A percentile compares a stretch with the other conserved stretches of the same genome.
Conservation (phyloP, 176 grass and related monocot species). For the Themeda triandra region DNA sequence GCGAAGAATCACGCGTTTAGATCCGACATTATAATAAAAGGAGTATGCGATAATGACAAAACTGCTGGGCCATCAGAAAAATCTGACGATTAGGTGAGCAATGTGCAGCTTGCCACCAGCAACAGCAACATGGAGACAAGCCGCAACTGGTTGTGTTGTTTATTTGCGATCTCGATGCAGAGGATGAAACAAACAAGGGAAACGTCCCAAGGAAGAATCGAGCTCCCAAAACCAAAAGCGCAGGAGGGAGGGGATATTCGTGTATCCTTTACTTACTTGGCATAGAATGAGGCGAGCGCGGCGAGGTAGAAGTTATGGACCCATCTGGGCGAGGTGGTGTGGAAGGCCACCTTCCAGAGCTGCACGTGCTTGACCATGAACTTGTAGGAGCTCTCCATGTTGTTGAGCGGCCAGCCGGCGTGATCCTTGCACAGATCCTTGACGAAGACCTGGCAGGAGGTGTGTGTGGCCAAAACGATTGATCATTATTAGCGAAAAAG, state of each 20-base stretch:
- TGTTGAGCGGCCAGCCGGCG: slow-evolving; percentile 91
- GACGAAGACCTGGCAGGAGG: slow-evolving; percentile 61
- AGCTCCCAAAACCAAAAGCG: neutral
- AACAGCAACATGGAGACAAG: slow-evolving; percentile 24
- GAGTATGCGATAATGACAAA: slow-evolving; percentile 28
- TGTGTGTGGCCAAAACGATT: neutral
- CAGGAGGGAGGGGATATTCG: too few relatives aligned
- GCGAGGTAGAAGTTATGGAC: slow-evolving; percentile 89
- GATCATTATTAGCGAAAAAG: neutral
- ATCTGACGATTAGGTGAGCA: slow-evolving; percentile 6
- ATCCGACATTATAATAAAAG: slow-evolving; percentile 27
- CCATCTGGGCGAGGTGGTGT: slow-evolving; percentile 91
- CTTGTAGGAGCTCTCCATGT: slow-evolving; percentile 98
- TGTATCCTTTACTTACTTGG: slow-evolving; percentile 50
- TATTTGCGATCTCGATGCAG: slow-evolving; percentile 23
- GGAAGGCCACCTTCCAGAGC: slow-evolving; percentile 98
- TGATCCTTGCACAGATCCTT: slow-evolving; percentile 99
- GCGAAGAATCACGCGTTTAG: neutral
- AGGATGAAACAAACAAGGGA: slow-evolving; percentile 22
- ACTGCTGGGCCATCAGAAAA: slow-evolving; percentile 23
- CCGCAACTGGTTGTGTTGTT: neutral
- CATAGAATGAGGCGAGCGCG: slow-evolving; percentile 82
- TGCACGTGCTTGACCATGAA: slow-evolving; percentile 99
- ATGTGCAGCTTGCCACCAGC: slow-evolving; percentile 23
- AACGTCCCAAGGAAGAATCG: neutral